phyloP scores from a whole-genome alignment of 495 filamentous ascomycete species.

The Aspergillus cavernicola region DNA sequence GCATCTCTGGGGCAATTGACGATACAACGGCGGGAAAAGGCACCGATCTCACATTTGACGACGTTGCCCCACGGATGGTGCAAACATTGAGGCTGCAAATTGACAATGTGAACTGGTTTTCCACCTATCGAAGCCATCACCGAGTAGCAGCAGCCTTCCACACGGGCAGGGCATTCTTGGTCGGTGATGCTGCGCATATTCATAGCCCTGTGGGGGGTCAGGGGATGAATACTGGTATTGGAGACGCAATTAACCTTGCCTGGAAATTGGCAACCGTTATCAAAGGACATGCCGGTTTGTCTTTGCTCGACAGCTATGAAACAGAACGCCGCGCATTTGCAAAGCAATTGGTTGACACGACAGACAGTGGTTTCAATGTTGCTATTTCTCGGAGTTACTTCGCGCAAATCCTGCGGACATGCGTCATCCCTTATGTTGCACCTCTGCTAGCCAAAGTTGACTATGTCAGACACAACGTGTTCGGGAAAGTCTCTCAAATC shows the following conservation, averaged over 20 bases:
- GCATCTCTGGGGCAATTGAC: slow-evolving; percentile 26
- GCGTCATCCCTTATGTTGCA: slow-evolving; percentile 28
- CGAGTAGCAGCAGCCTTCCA: slow-evolving; percentile 29
- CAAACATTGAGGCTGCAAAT: slow-evolving; percentile 20
- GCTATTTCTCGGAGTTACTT: slow-evolving; percentile 21
- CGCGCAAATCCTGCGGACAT: slow-evolving; percentile 26
- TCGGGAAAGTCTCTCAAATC: slow-evolving; percentile 30
- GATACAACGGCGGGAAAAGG: slow-evolving; percentile 10
- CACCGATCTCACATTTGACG: slow-evolving; percentile 27
- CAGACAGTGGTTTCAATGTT: slow-evolving; percentile 29
- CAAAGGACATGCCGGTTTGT: slow-evolving; percentile 36
- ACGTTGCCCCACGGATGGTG: slow-evolving; percentile 23
- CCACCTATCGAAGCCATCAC: slow-evolving; percentile 33
- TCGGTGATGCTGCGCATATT: slow-evolving; percentile 52
- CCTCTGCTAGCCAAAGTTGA: slow-evolving; percentile 23
- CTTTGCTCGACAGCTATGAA: slow-evolving; percentile 50
- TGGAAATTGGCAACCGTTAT: slow-evolving; percentile 53
- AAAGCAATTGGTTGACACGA: slow-evolving; percentile 25
- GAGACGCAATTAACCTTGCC: slow-evolving; percentile 55
- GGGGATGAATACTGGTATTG: slow-evolving; percentile 60
- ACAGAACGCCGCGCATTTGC: slow-evolving; percentile 45
- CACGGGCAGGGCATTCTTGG: slow-evolving; percentile 29
- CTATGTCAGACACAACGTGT: slow-evolving; percentile 16
- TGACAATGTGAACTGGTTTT: slow-evolving; percentile 36
- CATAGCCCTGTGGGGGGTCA: slow-evolving; percentile 55